Conservation (phyloP, 352 stramenopile genomes). For the Pythium rhizo-oryzae region DNA sequence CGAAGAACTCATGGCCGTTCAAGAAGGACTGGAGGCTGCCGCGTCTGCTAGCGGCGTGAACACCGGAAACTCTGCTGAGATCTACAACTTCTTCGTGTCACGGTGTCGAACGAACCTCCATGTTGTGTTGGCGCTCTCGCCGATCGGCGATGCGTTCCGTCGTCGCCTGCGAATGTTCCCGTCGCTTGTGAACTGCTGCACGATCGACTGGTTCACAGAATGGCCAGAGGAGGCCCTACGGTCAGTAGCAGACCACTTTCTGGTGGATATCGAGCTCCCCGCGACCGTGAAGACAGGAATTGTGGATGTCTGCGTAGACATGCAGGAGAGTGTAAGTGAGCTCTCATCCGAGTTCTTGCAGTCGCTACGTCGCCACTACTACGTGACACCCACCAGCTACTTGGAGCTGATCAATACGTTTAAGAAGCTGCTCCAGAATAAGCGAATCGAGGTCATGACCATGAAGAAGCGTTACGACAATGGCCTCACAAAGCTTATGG, state of each 20-base stretch:
- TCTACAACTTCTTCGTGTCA: slow-evolving; percentile 92
- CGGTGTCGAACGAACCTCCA: slow-evolving; percentile 94
- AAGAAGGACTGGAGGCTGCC: slow-evolving; percentile 69
- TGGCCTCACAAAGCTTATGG: slow-evolving; percentile 92
- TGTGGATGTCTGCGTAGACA: slow-evolving; percentile 95
- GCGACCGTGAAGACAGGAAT: slow-evolving; percentile 80
- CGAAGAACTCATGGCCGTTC: slow-evolving; percentile 88
- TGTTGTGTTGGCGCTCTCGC: slow-evolving; percentile 92
- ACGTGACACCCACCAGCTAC: slow-evolving; percentile 96
- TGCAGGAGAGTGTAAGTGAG: slow-evolving; percentile 92
- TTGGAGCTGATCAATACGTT: slow-evolving; percentile 96
- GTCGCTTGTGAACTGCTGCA: slow-evolving; percentile 96
- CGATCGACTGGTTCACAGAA: slow-evolving; percentile 97
- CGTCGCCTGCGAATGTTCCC: slow-evolving; percentile 95
- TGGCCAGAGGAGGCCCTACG: slow-evolving; percentile 94
- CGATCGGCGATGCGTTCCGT: slow-evolving; percentile 94
- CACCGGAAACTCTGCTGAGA: slow-evolving; percentile 68
- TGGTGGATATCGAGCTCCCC: slow-evolving; percentile 89
- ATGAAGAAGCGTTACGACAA: slow-evolving; percentile 93
- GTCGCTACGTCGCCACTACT: slow-evolving; percentile 93
- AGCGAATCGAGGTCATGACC: slow-evolving; percentile 90
- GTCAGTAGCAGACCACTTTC: slow-evolving; percentile 92
- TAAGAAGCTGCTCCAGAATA: slow-evolving; percentile 91
- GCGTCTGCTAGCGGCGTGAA: slow-evolving; percentile 68
- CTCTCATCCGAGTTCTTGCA: slow-evolving; percentile 86